Evolutionary conservation across 2,329 filamentous ascomycete genomes (phyloP).

Genomic region (Albifimbria verrucaria): DNA sequence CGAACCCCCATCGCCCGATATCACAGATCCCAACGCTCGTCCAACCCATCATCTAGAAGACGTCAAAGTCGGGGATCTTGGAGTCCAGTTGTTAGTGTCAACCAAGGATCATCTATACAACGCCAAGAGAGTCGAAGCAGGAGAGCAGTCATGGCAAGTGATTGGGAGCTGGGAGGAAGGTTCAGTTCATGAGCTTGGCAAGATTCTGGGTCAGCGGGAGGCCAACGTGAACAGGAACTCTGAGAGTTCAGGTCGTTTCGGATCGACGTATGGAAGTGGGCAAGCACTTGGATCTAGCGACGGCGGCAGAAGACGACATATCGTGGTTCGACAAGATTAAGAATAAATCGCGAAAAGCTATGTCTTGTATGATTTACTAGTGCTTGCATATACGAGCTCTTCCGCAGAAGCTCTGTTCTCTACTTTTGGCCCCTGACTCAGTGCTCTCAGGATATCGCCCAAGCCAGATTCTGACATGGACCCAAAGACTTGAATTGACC

Average conservation of each 20-base stretch:
- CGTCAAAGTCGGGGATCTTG: constrained; percentile 10
- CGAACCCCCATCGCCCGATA: too few species aligned
- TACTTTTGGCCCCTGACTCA: not conserved
- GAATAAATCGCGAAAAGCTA: not conserved
- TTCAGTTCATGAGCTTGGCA: constrained; percentile 6
- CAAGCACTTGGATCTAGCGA: not conserved
- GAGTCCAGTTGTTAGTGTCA: constrained; percentile 16
- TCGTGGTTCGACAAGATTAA: not conserved
- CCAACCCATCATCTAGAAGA: not conserved
- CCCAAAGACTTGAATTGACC: constrained; percentile 8
- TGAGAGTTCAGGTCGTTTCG: not conserved
- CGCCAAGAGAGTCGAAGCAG: constrained; percentile 9
- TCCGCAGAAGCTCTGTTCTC: not conserved
- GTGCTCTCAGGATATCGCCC: not conserved
- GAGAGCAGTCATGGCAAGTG: constrained; percentile 13
- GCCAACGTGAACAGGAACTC: not conserved
- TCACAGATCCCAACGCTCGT: not conserved
- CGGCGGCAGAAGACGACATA: not conserved
- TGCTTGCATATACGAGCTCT: not conserved
- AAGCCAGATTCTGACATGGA: constrained; percentile 4
- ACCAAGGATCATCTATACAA: constrained; percentile 18
- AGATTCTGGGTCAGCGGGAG: constrained; percentile 4
- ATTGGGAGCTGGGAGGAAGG: constrained; percentile 14
- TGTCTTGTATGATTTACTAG: not conserved
- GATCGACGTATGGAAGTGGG: not conserved